These are phyloP conservation scores for Penicillium crystallinum DNA, from an alignment of 495 filamentous ascomycete genomes.

Conservation along the genomic window DNA sequence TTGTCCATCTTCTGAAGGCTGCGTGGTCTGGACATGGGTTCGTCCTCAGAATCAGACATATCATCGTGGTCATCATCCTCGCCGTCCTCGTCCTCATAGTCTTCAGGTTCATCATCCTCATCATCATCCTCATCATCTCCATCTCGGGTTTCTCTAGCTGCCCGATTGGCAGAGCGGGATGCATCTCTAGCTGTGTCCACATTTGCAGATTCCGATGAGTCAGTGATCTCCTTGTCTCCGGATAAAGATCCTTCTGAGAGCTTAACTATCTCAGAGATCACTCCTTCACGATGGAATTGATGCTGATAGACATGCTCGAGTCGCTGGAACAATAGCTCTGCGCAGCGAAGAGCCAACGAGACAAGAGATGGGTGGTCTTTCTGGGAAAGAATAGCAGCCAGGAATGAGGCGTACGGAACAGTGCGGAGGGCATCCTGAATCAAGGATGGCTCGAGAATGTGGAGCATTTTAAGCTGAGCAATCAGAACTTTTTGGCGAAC, in stretches of 20 bases:
- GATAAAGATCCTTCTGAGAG: conserved; percentile 54
- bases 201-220: conserved; percentile 6
- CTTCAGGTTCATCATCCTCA: conserved; percentile 49
- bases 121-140: conserved; percentile 38
- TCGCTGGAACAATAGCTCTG: conserved; percentile 79
- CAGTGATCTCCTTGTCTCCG: conserved; percentile 20
- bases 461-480: conserved; percentile 96
- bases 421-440: conserved; percentile 82
- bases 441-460: conserved; percentile 80
- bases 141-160: not conserved
- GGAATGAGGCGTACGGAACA: conserved; percentile 94
- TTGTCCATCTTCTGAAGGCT: conserved; percentile 47
- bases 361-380: conserved; percentile 88
- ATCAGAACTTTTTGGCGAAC: conserved; percentile 96
- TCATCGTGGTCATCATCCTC: conserved; percentile 59
- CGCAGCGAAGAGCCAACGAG: conserved; percentile 77
- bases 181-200: conserved; percentile 21
- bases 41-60: conserved; percentile 63
- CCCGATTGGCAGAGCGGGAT: not conserved
- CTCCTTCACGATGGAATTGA: conserved; percentile 96
- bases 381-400: conserved; percentile 93
- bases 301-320: conserved; percentile 85
- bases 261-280: conserved; percentile 85
- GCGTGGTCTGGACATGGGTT: conserved; percentile 47
- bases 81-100: conserved; percentile 54